Percentiles rank a stretch among this genome's conserved stretches.
Evolutionary conservation across 306 rosid species (phyloP).

Genomic region (Gastrolobium villosum): DNA sequence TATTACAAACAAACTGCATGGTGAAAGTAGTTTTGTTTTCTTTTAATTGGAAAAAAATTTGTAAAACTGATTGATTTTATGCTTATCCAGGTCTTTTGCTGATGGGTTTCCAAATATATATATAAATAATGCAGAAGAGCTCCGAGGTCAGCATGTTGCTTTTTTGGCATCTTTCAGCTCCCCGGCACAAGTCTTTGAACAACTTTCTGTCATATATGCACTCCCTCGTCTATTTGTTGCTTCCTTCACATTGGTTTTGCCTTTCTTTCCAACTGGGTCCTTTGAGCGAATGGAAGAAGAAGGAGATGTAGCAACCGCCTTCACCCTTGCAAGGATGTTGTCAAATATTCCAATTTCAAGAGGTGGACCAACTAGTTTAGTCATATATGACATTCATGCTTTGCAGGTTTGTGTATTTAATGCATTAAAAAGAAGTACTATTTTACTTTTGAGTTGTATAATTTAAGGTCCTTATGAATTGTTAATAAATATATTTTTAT

Average conservation of each 20-base stretch:
- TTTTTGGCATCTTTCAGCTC: constrained; percentile 93
- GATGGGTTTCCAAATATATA: constrained; percentile 96
- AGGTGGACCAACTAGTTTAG: constrained; percentile 96
- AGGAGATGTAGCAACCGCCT: constrained; percentile 99
- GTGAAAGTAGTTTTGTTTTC: background rate
- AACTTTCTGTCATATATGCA: constrained; percentile 91
- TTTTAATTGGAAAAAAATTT: constrained; percentile 8
- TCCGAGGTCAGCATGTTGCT: constrained; percentile 96
- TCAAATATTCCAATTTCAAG: constrained; percentile 92
- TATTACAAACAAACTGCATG: background rate
- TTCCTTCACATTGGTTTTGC: constrained; percentile 93
- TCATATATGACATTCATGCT: constrained; percentile 96
- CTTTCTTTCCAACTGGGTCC: constrained; percentile 98
- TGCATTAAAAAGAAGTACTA: constrained; percentile 29
- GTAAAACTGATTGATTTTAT: constrained; percentile 44
- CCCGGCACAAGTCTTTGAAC: constrained; percentile 92
- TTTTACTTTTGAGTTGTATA: constrained; percentile 24
- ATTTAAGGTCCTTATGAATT: constrained; percentile 9
- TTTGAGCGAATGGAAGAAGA: constrained; percentile 99
- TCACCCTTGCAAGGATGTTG: constrained; percentile 96
- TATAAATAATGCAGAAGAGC: constrained; percentile 89
- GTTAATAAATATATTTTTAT: background rate
- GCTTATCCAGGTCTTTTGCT: constrained; percentile 78
- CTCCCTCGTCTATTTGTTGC: constrained; percentile 94
- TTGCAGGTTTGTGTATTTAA: constrained; percentile 75